Evolutionary conservation across 768 basidiomycete genomes (phyloP).

Genomic region (Russula olivacea): DNA sequence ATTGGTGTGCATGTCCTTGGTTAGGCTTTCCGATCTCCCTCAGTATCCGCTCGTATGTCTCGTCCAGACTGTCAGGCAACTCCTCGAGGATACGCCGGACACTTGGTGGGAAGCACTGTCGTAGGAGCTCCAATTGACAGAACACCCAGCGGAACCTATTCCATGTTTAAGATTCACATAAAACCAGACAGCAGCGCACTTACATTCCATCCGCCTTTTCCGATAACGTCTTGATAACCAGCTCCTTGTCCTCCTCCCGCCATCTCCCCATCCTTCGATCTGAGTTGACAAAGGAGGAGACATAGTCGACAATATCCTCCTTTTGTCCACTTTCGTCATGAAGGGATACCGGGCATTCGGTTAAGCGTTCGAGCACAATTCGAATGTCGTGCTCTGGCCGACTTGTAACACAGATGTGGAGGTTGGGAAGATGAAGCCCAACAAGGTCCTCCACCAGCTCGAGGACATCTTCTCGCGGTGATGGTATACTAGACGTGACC

Average conservation of each 20-base stretch:
- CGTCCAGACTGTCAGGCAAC: background rate
- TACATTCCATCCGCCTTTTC: slow-evolving; percentile 3
- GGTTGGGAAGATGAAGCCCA: background rate
- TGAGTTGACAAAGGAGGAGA: background rate
- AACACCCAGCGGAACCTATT: background rate
- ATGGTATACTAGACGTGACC: background rate
- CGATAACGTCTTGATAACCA: background rate
- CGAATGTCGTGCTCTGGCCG: slow-evolving; percentile 9
- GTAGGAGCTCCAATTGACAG: background rate
- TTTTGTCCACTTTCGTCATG: background rate
- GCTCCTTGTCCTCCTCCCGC: background rate
- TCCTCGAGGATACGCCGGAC: background rate
- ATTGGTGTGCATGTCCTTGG: background rate
- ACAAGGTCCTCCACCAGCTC: slow-evolving; percentile 2
- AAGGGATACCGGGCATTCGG: background rate
- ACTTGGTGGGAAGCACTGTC: background rate
- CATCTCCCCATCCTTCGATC: background rate
- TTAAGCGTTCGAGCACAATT: background rate
- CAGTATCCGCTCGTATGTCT: slow-evolving; percentile 9
- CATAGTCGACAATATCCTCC: background rate
- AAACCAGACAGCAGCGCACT: background rate
- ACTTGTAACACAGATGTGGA: slow-evolving; percentile 9
- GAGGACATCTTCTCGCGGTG: slow-evolving; percentile 2
- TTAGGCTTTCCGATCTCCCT: background rate
- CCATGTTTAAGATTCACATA: background rate